Base-by-base conservation (phyloP, 495 filamentous ascomycete genomes). In the Letharia columbiana region DNA sequence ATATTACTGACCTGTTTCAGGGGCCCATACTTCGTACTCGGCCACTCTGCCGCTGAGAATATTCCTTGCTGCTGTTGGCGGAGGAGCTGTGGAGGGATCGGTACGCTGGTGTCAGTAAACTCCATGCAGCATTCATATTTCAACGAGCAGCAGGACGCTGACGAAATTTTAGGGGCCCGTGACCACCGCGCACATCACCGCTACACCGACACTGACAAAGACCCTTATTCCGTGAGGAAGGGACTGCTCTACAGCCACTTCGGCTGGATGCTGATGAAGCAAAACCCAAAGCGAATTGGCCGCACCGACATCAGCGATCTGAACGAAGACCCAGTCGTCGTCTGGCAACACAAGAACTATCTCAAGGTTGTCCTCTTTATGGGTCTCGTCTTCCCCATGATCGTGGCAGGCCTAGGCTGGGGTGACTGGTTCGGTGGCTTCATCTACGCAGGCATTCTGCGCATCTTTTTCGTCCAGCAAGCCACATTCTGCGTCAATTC, bases 401-500 rank as follows among this genome's bases (percentile, higher is more conserved):
- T 92, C 31, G 85, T 96, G 63, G 87, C 89, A 72, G 94, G 94
- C 73, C 79, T 97, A 50, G 85, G 85, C 73, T 98, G 92, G 91
- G 84, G 84, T 77, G 94, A 98, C 76, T 97, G 84, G 85, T 73
- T 84, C 65, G 94, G 94, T 69, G 94, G 94, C 54, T 96, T 91
- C 77, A 84, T 98, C 78, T 98, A 98, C 72, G 92, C 84, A 64
- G 94, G 94, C 72, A 95, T 98, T 74, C 87, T 97, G 69, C 86
- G 94, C 72, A 92, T 96, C 77, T 97, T 95, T 86, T 91, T 98
- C 82, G 91, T 98, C 70, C 94, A 98, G 81, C 94, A 98, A 78
- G 94, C 94, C 67, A 98, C 94, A 70, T 98, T 98, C 87, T 98
- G 94, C 71, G 92, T 98, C 84, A 98, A 98, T 86, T 96, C 91